Evolutionary conservation across 176 grass and related monocot genomes (phyloP).

Genomic region (Triticum dicoccoides): DNA sequence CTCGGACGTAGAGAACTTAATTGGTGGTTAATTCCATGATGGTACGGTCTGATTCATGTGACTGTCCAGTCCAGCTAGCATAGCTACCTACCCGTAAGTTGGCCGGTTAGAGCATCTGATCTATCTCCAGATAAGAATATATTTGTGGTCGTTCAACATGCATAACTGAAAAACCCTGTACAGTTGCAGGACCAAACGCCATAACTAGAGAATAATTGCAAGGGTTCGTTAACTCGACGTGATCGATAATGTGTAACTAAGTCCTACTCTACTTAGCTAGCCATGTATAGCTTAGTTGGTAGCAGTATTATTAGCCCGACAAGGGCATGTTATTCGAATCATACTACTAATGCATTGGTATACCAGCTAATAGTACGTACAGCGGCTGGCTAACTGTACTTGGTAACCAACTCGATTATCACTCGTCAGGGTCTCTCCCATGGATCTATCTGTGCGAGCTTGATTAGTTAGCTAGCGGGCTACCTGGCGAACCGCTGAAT

Average conservation of each 20-base stretch:
- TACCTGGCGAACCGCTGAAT: constrained; percentile 29
- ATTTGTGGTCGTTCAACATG: too few species aligned
- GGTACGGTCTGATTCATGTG: too few species aligned
- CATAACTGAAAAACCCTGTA: not conserved
- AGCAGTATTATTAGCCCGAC: not conserved
- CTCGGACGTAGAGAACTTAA: too few species aligned
- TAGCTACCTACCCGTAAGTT: not conserved
- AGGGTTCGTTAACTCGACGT: too few species aligned
- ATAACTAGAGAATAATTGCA: too few species aligned
- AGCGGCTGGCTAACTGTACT: not conserved
- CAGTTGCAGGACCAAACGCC: too few species aligned
- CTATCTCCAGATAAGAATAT: too few species aligned
- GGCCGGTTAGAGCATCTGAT: not conserved
- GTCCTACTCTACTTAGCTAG: not conserved
- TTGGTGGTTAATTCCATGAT: too few species aligned
- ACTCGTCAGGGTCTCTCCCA: not conserved
- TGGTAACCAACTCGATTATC: not conserved
- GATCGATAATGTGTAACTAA: not conserved
- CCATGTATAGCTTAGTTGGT: not conserved
- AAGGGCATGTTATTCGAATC: constrained; percentile 24
- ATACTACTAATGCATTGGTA: not conserved
- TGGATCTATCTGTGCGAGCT: not conserved
- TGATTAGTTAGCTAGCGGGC: not conserved
- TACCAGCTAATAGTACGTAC: too few species aligned
- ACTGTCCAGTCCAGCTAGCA: too few species aligned